Evolutionary conservation across 495 filamentous ascomycete genomes (phyloP).

Genomic region (Xanthoparmelia taractica): DNA sequence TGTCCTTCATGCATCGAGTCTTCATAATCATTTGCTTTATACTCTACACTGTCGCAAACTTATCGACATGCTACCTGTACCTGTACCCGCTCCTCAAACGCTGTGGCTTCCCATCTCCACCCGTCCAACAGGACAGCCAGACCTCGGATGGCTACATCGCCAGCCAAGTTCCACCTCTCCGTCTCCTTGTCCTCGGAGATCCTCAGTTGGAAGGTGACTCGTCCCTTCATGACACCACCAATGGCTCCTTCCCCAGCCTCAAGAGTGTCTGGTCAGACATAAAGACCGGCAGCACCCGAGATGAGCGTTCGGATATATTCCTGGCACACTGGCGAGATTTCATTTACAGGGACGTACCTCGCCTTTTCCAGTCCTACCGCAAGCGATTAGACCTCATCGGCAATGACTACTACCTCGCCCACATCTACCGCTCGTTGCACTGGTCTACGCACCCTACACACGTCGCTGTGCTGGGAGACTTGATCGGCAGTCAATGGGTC

Average conservation of each 20-base stretch:
- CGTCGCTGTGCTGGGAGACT: constrained; percentile 79
- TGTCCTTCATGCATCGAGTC: constrained; percentile 12
- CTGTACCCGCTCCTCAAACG: constrained; percentile 74
- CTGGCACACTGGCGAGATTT: constrained; percentile 44
- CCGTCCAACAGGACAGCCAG: constrained; percentile 12
- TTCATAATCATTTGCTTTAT: constrained; percentile 2
- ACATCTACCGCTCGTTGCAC: constrained; percentile 78
- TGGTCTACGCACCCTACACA: constrained; percentile 83
- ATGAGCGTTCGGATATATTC: constrained; percentile 36
- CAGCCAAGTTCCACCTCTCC: constrained; percentile 52
- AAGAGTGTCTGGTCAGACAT: constrained; percentile 39
- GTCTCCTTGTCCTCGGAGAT: constrained; percentile 84
- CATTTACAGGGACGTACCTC: constrained; percentile 56
- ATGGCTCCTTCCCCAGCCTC: constrained; percentile 53
- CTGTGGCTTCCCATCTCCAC: constrained; percentile 63
- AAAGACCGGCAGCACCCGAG: constrained; percentile 20
- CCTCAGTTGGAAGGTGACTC: constrained; percentile 94
- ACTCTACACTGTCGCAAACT: constrained; percentile 30
- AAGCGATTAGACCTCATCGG: constrained; percentile 84
- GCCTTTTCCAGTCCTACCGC: constrained; percentile 50
- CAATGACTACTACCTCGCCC: constrained; percentile 90
- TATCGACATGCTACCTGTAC: constrained; percentile 71
- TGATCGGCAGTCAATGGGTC: constrained; percentile 96
- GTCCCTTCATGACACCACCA: constrained; percentile 56
- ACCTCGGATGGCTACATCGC: constrained; percentile 20